phyloP scores from a whole-genome alignment of 345 rosid genomes.

The Brassica rapa region DNA sequence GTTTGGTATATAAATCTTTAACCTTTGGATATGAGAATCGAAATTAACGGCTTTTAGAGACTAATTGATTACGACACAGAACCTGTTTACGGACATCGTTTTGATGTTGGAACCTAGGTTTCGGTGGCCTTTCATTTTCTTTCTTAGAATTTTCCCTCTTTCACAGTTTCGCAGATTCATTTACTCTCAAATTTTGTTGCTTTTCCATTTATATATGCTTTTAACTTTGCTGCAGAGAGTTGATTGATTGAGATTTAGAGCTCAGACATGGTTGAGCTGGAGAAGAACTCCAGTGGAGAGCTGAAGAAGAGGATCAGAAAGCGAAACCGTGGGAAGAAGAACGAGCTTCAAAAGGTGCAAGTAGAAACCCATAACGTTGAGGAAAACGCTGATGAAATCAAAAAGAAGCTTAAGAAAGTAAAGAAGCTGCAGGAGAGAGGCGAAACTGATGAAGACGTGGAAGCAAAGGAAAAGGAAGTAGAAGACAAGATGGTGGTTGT shows the following conservation, averaged over 20 bases:
- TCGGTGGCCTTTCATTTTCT: neutral
- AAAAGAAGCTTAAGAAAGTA: conserved; percentile 33
- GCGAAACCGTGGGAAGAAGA: conserved; percentile 44
- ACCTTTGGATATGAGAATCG: too few species aligned
- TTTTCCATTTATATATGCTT: neutral
- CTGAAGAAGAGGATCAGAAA: conserved; percentile 49
- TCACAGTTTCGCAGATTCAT: neutral
- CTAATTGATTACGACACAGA: neutral
- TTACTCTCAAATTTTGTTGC: neutral
- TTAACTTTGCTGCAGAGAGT: conserved; percentile 17
- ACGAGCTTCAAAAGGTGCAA: conserved; percentile 15
- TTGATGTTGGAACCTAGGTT: neutral
- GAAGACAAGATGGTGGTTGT: conserved; percentile 27
- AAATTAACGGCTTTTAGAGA: neutral
- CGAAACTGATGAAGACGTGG: conserved; percentile 31
- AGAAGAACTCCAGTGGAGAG: conserved; percentile 34
- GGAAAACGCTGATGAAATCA: conserved; percentile 16
- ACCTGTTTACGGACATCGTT: neutral
- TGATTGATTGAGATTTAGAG: conserved; percentile 12
- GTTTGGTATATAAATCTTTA: too few species aligned
- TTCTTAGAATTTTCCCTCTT: neutral
- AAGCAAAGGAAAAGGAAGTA: conserved; percentile 25
- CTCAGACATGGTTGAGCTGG: conserved; percentile 40
- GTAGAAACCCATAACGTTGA: conserved; percentile 25
- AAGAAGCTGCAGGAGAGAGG: conserved; percentile 23